Percentiles rank a stretch among this genome's conserved stretches.
Evolutionary conservation across 2,329 filamentous ascomycete genomes (phyloP).

Genomic region (Colletotrichum tropicicola): DNA sequence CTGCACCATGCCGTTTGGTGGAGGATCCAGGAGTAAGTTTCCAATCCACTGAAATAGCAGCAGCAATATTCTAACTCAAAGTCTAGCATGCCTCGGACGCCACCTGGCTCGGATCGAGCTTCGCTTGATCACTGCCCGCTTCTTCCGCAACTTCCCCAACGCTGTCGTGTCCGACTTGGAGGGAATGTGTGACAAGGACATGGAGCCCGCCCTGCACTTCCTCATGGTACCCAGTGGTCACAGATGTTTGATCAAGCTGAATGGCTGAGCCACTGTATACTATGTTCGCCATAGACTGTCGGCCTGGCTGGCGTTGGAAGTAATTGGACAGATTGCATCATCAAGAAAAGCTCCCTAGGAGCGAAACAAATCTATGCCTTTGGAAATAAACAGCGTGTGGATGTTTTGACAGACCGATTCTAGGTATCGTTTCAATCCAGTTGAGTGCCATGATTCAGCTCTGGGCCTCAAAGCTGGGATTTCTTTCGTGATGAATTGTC

Average conservation of each 20-base stretch:
- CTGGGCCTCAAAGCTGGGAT: too few relatives aligned
- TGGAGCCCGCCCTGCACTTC: constrained; percentile 44
- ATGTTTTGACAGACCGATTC: too few relatives aligned
- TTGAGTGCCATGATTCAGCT: too few relatives aligned
- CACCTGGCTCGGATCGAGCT: constrained; percentile 68
- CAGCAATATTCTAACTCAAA: neutral
- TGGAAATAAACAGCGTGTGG: too few relatives aligned
- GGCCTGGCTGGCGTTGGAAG: neutral
- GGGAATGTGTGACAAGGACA: constrained; percentile 46
- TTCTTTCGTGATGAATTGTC: too few relatives aligned
- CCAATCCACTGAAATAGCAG: too few relatives aligned
- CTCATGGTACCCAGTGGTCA: constrained; percentile 41
- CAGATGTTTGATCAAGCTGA: constrained; percentile 39
- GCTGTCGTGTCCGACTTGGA: constrained; percentile 38
- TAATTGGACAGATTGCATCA: too few relatives aligned
- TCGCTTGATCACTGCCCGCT: constrained; percentile 57
- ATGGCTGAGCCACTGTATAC: neutral
- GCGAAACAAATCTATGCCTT: too few relatives aligned
- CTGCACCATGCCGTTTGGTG: constrained; percentile 62
- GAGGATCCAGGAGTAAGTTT: constrained; percentile 43
- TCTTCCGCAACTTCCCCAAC: constrained; percentile 58
- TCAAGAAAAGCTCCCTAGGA: too few relatives aligned
- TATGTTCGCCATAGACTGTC: neutral
- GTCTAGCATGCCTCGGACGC: constrained; percentile 58
- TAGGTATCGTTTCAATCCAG: too few relatives aligned